Evolutionary conservation across 2,329 filamentous ascomycete genomes (phyloP), one percentile per base, ranked within the genome.

Genomic region (Fusarium drepaniforme): DNA sequence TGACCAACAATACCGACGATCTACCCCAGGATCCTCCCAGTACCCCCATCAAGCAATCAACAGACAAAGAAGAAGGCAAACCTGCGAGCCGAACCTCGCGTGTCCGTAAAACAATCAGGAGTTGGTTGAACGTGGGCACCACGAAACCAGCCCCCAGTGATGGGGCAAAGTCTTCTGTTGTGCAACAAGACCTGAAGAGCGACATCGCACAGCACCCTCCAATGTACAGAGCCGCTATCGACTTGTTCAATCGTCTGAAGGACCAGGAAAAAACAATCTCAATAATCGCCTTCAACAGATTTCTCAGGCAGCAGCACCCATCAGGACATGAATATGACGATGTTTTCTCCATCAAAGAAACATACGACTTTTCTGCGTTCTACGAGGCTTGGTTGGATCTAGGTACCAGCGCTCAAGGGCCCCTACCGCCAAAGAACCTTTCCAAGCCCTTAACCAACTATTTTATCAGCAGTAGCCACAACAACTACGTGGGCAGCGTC

Each of bases 391-490:
- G 33, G 56, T 1, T 28, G 6, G 5, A 11, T 7, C 12, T 33
- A 9, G 18, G 35, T 5, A 38, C n/a, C 13, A 38, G 35, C n/a
- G 56, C 21, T n/a, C 13, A 13, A 9, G 35, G 35, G 21, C 56
- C 56, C 12, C 35, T 58, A 3, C 33, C 23, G 2, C 56, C 35
- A 4, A 33, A 90, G 66, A 92, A 95, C 78, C 80, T 91, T 23
- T 88, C 88, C 0, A 90, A 89, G 67, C 93, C 94, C 2, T 87
- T 97, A 67, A 94, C 93, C 44, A 94, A 97, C 81, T 98, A 98
- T 85, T 98, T 94, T 82, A 96, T 98, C 82, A 97, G 93, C 71
- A 97, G 94, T 73, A 97, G 95, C 80, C 96, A 98, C 85, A 98
- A 98, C 81, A 98, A 95, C 0, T 98, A 98, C 30, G 9, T 33